These are phyloP conservation scores for Apiospora aurea DNA, from an alignment of 2,329 filamentous ascomycete species.

Conservation along the genomic window DNA sequence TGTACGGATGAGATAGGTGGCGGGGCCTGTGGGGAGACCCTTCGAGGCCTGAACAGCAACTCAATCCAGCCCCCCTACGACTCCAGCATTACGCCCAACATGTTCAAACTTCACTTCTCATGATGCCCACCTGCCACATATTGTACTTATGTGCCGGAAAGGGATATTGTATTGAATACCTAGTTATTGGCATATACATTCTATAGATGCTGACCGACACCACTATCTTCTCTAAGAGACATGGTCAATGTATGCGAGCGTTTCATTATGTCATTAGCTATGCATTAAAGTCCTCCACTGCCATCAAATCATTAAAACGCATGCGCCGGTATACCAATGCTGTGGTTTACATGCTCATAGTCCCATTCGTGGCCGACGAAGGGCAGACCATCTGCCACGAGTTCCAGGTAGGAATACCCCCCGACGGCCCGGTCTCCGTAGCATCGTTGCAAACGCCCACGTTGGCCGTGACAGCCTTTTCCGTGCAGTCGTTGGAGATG, in stretches of 20 bases:
- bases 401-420: constrained; percentile 25
- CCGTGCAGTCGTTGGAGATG: constrained; percentile 8
- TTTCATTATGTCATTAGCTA: not conserved
- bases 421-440: constrained; percentile 5
- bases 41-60: not conserved
- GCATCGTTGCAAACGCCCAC: constrained; percentile 24
- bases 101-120: not conserved
- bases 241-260: no score
- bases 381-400: constrained; percentile 24
- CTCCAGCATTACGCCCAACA: not conserved
- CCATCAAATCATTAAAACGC: not conserved
- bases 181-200: no score
- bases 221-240: no score
- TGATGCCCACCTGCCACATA: no score
- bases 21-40: constrained; percentile 10
- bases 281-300: not conserved
- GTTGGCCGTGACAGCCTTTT: not conserved
- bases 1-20: not conserved
- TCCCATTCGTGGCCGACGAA: not conserved
- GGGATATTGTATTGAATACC: no score
- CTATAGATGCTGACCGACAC: no score
- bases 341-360: not conserved
- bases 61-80: not conserved
- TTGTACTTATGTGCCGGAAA: no score
- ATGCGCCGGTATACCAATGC: not conserved